Evolutionary conservation across 2,329 filamentous ascomycete genomes (phyloP), one percentile per base, ranked within the genome.

Genomic region (Sporothrix schenckii): DNA sequence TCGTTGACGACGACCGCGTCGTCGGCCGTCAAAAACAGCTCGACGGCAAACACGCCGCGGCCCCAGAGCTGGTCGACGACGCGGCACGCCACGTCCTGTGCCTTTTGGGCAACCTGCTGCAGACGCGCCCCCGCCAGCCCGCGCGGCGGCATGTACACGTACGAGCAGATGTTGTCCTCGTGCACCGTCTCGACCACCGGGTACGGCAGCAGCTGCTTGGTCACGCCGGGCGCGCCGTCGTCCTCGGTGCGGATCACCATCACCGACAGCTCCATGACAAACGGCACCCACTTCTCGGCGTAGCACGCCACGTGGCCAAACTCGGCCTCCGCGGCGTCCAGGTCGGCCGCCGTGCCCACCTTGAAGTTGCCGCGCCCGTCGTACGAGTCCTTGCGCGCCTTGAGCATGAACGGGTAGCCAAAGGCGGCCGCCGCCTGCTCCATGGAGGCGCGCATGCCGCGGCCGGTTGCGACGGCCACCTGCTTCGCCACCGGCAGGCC

Each of bases 141-240:
- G 5, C 94, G 87, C 0, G 94, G 92, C 2, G 95, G 95, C 68
- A 91, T 90, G 69, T 74, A 97, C 2, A 94, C 92, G 74, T 94
- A 89, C 75, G 96, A 95, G 86, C 95, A 98, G 75, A 99, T 93
- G 77, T 89, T 95, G 80, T 98, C 92, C 80, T 97, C 92, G 76
- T 99, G 95, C 41, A 98, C 87, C 0, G 94, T 98, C 83, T 99
- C 95, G 1, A 97, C 94, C 0, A 91, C 91, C 0, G 95, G 94
- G 78, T 95, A 98, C 4, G 94, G 88, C 44, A 93, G 82, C 14
- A 86, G 79, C 16, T 78, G 78, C 71, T 81, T 85, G 10, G 84
- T 78, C 16, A 80, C 80, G 0, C 85, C 85, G 10, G 63, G 63
- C 27, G 63, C 49, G 2, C 82, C 78, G 58, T 83, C 81, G 74